Conservation (phyloP, 768 basidiomycete species). For the Calocera viscosa region DNA sequence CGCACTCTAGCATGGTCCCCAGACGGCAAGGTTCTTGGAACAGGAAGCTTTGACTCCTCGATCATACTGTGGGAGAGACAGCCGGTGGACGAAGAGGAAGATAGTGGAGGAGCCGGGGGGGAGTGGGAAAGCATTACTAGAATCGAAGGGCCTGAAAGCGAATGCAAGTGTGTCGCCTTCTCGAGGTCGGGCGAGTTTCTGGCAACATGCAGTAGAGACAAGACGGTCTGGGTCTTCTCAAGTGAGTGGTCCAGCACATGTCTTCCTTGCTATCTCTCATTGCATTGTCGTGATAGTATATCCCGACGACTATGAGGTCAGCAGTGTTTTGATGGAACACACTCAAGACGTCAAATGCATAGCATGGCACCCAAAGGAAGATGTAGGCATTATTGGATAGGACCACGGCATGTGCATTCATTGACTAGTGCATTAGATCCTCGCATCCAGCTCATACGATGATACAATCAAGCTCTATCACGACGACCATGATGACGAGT, state of each 20-base stretch:
- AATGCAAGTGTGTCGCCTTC: conserved; percentile 87
- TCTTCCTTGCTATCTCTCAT: background rate
- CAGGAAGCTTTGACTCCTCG: conserved; percentile 87
- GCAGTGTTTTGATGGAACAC: conserved; percentile 94
- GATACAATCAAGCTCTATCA: conserved; percentile 88
- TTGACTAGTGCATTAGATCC: conserved; percentile 44
- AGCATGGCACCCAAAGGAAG: conserved; percentile 89
- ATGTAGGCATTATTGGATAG: conserved; percentile 40
- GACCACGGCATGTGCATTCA: conserved; percentile 14
- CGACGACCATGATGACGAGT: conserved; percentile 89
- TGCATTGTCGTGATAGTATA: background rate
- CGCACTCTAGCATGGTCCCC: conserved; percentile 81
- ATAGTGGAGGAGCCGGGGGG: conserved; percentile 53
- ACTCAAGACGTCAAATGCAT: conserved; percentile 91
- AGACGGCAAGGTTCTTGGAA: conserved; percentile 71
- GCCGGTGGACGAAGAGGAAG: conserved; percentile 41
- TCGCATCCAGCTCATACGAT: conserved; percentile 94
- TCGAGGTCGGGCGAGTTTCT: conserved; percentile 63
- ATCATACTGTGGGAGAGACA: conserved; percentile 71
- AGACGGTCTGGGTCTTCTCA: conserved; percentile 99
- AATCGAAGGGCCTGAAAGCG: conserved; percentile 87
- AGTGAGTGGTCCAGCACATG: conserved; percentile 37
- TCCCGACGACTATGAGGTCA: conserved; percentile 75
- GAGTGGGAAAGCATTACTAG: conserved; percentile 84
- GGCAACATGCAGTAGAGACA: conserved; percentile 93